These are phyloP conservation scores for Brassica incana DNA, from an alignment of 345 rosid species.

Conservation along the genomic window DNA sequence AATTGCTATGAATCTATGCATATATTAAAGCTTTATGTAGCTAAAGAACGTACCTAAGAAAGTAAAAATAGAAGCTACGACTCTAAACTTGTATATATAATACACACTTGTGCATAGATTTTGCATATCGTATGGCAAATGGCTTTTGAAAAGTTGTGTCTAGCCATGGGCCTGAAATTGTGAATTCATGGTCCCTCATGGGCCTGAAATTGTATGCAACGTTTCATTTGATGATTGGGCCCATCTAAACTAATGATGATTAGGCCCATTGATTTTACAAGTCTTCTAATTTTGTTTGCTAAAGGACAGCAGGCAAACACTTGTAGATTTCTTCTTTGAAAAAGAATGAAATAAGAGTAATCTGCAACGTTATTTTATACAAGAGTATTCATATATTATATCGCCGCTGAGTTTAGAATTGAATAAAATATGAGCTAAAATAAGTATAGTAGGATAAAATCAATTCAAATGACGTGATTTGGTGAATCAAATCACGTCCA, in stretches of 20 bases:
- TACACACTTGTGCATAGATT: conserved; percentile 9
- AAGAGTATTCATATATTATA: neutral
- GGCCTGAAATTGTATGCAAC: conserved; percentile 8
- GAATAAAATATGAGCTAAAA: neutral
- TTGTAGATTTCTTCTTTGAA: neutral
- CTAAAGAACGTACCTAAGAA: neutral
- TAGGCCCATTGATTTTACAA: neutral
- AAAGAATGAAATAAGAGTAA: no score
- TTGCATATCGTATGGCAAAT: neutral
- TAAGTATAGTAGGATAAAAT: neutral
- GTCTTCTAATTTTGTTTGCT: neutral
- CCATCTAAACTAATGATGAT: neutral
- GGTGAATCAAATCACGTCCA: neutral
- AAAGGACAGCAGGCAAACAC: neutral
- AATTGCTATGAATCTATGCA: neutral
- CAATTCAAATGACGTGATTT: neutral
- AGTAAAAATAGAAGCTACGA: neutral
- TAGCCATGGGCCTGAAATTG: neutral
- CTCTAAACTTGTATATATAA: neutral
- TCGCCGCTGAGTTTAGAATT: neutral
- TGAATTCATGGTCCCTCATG: conserved; percentile 15
- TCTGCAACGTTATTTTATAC: neutral
- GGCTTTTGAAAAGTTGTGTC: neutral
- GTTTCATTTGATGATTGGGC: neutral
- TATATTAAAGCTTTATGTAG: neutral